phyloP scores from a whole-genome alignment of 768 basidiomycete genomes.

The Tricholoma bakamatsutake region DNA sequence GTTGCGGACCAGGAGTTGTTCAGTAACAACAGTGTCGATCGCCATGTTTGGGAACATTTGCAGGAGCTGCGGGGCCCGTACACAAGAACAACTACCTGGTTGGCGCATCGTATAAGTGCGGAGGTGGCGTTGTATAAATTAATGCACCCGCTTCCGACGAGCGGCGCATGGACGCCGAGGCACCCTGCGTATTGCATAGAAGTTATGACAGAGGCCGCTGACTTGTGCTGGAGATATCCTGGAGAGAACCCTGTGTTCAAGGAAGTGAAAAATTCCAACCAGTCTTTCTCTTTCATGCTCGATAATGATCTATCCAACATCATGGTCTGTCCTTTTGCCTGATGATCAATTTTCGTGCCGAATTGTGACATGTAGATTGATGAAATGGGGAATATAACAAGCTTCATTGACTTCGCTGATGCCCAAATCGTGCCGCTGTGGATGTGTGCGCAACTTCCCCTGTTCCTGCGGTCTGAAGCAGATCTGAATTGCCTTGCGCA shows the following conservation, averaged over 20 bases:
- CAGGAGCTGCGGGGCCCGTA: background rate
- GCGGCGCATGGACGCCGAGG: background rate
- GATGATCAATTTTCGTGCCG: too few relatives aligned
- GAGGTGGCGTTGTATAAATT: background rate
- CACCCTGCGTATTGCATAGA: background rate
- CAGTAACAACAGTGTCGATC: background rate
- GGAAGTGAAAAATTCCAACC: background rate
- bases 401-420: background rate
- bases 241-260: background rate
- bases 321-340: background rate
- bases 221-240: background rate
- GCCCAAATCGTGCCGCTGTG: background rate
- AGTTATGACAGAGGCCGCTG: background rate
- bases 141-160: background rate
- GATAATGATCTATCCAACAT: background rate
- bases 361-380: background rate
- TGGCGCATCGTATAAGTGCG: background rate
- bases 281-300: background rate
- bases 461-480: background rate
- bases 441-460: background rate
- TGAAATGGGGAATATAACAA: background rate
- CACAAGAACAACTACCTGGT: background rate
- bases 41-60: background rate
- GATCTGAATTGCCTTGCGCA: background rate
- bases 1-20: background rate